Base-by-base conservation (phyloP, 1,139 yeast species). In the Yamadazyma membranifaciens region DNA sequence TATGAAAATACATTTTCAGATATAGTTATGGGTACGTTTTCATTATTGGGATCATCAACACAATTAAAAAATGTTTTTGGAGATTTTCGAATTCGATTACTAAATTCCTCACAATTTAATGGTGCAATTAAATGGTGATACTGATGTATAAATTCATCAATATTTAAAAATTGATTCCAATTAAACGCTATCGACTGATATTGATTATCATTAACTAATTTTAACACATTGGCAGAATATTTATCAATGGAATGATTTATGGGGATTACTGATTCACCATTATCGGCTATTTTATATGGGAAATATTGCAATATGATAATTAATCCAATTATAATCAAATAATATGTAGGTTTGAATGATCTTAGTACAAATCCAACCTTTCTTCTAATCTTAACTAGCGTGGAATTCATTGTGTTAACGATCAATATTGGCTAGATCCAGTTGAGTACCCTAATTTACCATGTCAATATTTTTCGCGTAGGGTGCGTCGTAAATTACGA, bases 101-200 rank as follows among this genome's bases (percentile, higher is more conserved):
- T 47, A 33, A 50, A 50, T 22, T 41, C 47, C 32, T 44, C 49
- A 42, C 54, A 50, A 11, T 38, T 44, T 24, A 50, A 42, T 1
- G 43, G 37, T 11, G 20, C 28, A n/a, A 47, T 33, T 3, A 37
- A 12, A 2, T 36, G n/a, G 12, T 43, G 35, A 25, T 49, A 13
- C 5, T 39, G 33, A 3, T 32, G 17, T 22, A 48, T 42, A 36
- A 38, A 50, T n/a, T 13, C 16, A 11, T 40, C 38, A 7, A 50
- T 36, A 22, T 39, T 35, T 13, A 50, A 33, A 29, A 48, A 44
- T 26, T 50, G 51, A 7, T 33, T 33, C 54, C 54, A 50, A 12
- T 27, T 31, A 36, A 50, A 50, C 15, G 46, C 40, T 3, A 49
- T 47, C 2, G 44, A 32, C 2, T 26, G 14, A 7, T 31, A 13